Evolutionary conservation across 2,329 filamentous ascomycete genomes (phyloP).

Genomic region (Emergomyces orientalis): DNA sequence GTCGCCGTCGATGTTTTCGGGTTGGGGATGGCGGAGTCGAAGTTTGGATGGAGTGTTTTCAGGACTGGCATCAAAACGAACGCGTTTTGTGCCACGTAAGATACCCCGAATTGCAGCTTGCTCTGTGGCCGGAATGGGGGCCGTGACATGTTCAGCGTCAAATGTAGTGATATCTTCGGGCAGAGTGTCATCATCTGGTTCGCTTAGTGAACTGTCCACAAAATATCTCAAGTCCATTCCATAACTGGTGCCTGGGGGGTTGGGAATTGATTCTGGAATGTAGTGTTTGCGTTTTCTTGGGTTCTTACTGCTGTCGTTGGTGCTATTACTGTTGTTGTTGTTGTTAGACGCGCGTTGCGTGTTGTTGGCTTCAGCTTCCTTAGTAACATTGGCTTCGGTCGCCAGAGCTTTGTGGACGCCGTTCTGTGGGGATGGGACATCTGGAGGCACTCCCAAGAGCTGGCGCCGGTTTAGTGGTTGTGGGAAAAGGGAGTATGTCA

Average conservation of each 20-base stretch:
- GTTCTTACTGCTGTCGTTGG: slow-evolving; percentile 14
- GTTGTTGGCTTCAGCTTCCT: neutral
- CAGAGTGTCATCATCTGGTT: slow-evolving; percentile 20
- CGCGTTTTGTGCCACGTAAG: slow-evolving; percentile 22
- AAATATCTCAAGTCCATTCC: slow-evolving; percentile 35
- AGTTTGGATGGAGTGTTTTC: slow-evolving; percentile 28
- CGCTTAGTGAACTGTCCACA: slow-evolving; percentile 25
- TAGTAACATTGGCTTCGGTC: neutral
- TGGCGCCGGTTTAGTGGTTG: slow-evolving; percentile 18
- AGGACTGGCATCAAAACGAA: slow-evolving; percentile 28
- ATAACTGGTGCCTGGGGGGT: slow-evolving; percentile 33
- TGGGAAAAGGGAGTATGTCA: slow-evolving; percentile 24
- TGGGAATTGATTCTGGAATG: slow-evolving; percentile 35
- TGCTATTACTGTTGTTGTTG: neutral
- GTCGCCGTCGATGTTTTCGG: neutral
- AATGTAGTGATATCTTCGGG: slow-evolving; percentile 3
- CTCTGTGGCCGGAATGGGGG: neutral
- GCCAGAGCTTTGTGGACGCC: neutral
- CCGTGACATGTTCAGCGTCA: neutral
- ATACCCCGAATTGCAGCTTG: slow-evolving; percentile 9
- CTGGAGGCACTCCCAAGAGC: neutral
- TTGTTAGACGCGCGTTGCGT: neutral
- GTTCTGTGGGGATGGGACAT: neutral
- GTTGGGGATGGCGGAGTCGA: slow-evolving; percentile 12
- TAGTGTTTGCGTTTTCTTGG: slow-evolving; percentile 29